Conservation (phyloP, 2,329 filamentous ascomycete genomes). For the Aspergillus sp. region DNA sequence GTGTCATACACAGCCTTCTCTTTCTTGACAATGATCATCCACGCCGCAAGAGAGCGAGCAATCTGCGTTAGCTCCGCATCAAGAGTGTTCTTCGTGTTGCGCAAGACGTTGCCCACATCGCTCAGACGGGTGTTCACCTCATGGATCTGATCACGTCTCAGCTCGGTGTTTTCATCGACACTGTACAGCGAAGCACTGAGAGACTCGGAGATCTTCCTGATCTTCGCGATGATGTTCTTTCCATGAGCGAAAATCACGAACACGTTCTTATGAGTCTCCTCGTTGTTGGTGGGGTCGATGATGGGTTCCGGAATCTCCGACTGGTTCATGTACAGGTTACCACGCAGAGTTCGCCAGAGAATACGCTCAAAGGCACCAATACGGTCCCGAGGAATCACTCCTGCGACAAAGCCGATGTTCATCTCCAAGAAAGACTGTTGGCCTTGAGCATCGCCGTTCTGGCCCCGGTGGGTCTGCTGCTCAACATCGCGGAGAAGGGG, state of each 20-base stretch:
- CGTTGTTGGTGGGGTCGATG: slow-evolving; percentile 87
- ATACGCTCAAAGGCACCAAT: slow-evolving; percentile 97
- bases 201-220: slow-evolving; percentile 97
- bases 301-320: slow-evolving; percentile 94
- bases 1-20: slow-evolving; percentile 98
- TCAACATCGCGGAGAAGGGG: slow-evolving; percentile 91
- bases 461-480: slow-evolving; percentile 63
- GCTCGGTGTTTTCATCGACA: slow-evolving; percentile 95
- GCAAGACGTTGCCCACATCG: slow-evolving; percentile 87
- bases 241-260: slow-evolving; percentile 99
- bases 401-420: slow-evolving; percentile 98
- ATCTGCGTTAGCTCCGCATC: slow-evolving; percentile 93
- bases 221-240: slow-evolving; percentile 97
- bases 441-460: slow-evolving; percentile 62
- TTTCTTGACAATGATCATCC: slow-evolving; percentile 97
- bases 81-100: slow-evolving; percentile 91
- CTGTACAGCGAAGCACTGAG: slow-evolving; percentile 94
- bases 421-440: slow-evolving; percentile 92
- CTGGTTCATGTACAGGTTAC: slow-evolving; percentile 99
- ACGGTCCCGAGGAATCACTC: slow-evolving; percentile 89
- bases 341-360: slow-evolving; percentile 92
- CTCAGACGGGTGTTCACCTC: slow-evolving; percentile 93
- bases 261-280: slow-evolving; percentile 92
- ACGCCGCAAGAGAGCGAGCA: slow-evolving; percentile 84
- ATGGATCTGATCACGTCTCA: slow-evolving; percentile 91